Base-by-base conservation (phyloP, 2,329 filamentous ascomycete genomes). In the Lachnellula subtilissima region DNA sequence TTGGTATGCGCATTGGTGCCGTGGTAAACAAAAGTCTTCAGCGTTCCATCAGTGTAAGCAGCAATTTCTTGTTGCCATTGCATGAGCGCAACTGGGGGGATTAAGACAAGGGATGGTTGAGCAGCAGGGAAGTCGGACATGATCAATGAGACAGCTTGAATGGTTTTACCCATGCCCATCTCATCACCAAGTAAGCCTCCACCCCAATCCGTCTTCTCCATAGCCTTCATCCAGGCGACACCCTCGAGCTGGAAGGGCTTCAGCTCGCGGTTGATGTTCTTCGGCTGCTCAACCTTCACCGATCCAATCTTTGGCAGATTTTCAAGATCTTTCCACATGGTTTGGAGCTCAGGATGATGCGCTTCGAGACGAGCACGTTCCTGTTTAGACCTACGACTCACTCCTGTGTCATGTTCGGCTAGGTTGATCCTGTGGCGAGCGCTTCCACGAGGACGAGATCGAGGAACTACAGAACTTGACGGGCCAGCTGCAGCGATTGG, bases 131-230 rank as follows among this genome's bases (percentile, higher is more conserved):
- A 97, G 70, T 97, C 92, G 0, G 93, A 97, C 94, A 97, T 97
- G 72, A 99, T 91, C 46, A 99, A 81, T 3, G 93, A 97, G 17
- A 99, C 94, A 2, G 94, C 93, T 73, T 99, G 94, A 50, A 99
- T 97, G 0, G 94, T 99, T 76, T 99, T 99, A 50, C 94, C 94
- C 75, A 99, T 89, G 6, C 94, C 94, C 94, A 99, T 99, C 73
- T 99, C 94, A 65, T 99, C 94, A 57, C 94, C 94, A 2, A 99
- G 81, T 2, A 99, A 78, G 14, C 94, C 94, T 17, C 94, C 94
- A 67, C 86, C 89, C 81, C 92, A 97, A 40, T 87, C 75, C 0
- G 84, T 88, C 72, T 89, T 78, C 70, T 99, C 94, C 80, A 97
- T 96, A 54, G 82, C 86, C 58, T 82, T 84, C 91, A 99, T 95